Conservation (phyloP, 2,329 filamentous ascomycete genomes). For the Coniochaeta prunicola region DNA sequence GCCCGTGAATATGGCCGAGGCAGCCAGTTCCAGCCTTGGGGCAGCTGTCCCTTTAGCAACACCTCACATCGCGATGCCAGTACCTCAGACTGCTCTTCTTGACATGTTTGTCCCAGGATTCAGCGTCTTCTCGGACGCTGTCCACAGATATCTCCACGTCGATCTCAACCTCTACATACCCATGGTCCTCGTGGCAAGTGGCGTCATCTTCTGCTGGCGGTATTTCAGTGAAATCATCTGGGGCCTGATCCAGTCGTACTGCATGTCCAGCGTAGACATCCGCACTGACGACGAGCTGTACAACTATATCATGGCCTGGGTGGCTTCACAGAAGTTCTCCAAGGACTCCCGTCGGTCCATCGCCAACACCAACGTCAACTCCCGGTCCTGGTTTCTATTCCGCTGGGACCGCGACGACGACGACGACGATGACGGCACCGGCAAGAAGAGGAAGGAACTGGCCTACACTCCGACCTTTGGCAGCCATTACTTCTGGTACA, state of each 20-base stretch:
- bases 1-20: neutral
- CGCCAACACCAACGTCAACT: conserved; percentile 55
- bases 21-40: neutral
- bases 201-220: conserved; percentile 41
- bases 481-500: conserved; percentile 62
- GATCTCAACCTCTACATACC: conserved; percentile 59
- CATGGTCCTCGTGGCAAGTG: conserved; percentile 41
- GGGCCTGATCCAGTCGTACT: conserved; percentile 40
- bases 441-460: conserved; percentile 38
- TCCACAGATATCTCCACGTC: conserved; percentile 50
- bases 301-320: conserved; percentile 65
- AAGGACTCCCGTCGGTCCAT: conserved; percentile 54
- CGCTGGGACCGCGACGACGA: conserved; percentile 36
- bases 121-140: conserved; percentile 44
- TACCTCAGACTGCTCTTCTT: conserved; percentile 39
- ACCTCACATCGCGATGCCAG: neutral
- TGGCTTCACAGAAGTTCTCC: conserved; percentile 55
- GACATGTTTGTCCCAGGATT: conserved; percentile 62
- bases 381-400: conserved; percentile 41
- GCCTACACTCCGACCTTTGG: conserved; percentile 63
- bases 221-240: conserved; percentile 44
- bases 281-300: conserved; percentile 66
- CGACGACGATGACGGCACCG: conserved; percentile 33
- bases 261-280: conserved; percentile 61
- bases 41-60: neutral